Evolutionary conservation across 805 yeast genomes (phyloP), one percentile per base, ranked within the genome.

Genomic region (Candida awuae): DNA sequence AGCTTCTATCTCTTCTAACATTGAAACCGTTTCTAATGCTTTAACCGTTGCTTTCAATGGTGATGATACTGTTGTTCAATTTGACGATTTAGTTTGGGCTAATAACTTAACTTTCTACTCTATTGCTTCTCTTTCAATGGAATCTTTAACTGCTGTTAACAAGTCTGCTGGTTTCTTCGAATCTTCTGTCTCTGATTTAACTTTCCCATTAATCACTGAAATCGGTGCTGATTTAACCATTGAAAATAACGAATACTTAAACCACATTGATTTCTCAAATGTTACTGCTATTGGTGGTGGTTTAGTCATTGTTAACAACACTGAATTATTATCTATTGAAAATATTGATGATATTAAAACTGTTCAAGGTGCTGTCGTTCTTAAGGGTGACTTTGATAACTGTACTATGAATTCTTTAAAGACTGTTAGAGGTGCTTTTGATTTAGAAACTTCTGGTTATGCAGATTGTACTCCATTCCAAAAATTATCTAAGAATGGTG

Each of bases 351-450:
- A 70, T 49, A 72, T 92, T 56, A 65, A 70, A 61, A 64, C 83
- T 44, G 76, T 90, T 55, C 84, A 83, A 59, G 97, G 98, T 75
- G 92, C 97, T 54, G 77, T 90, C 50, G 71, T 70, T 60, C 66
- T 90, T 49, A 65, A 63, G 50, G 98, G 98, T 72, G 68, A 73
- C 65, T 85, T 86, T 67, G 70, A 78, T 61, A 74, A 77, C 57
- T 92, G 92, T 58, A 67, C 86, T 45, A 75, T 92, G 62, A 76
- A 80, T 50, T 56, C 75, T 26, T 77, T 92, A 62, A 69, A 65
- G 54, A 75, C 81, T 56, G 95, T 92, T 55, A 76, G 77, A 61
- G 98, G 98, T 76, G 96, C 95, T 65, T 94, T 88, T 67, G 67
- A 68, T 58, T 72, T 92, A 58, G 81, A 80, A 61, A 73, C 95